Evolutionary conservation across 192 early-diverging fungal species (phyloP).

Genomic region (Linnemannia exigua): DNA sequence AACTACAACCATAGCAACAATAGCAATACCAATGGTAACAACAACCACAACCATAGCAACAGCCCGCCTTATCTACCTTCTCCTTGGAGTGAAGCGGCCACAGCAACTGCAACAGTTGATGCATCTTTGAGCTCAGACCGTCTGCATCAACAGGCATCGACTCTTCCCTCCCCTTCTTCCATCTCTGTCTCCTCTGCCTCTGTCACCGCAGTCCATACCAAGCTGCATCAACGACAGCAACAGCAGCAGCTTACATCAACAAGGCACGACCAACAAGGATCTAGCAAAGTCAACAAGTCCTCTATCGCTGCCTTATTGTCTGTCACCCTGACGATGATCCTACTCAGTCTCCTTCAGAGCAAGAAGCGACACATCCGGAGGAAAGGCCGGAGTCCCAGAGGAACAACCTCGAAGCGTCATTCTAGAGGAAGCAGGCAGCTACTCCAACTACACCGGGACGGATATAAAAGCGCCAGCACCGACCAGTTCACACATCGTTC

Average conservation of each 20-base stretch:
- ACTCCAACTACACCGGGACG: slow-evolving; percentile 17
- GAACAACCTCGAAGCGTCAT: slow-evolving; percentile 12
- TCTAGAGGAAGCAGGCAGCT: background rate
- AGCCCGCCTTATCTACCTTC: background rate
- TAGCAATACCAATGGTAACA: background rate
- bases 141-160: background rate
- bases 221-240: background rate
- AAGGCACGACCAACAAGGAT: background rate
- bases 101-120: background rate
- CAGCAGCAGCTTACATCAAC: background rate
- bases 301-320: slow-evolving; percentile 48
- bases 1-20: background rate
- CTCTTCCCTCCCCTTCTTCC: background rate
- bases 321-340: slow-evolving; percentile 45
- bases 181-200: background rate
- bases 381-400: slow-evolving; percentile 13
- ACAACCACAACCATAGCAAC: background rate
- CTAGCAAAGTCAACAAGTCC: slow-evolving; percentile 23
- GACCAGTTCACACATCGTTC: slow-evolving; percentile 16
- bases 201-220: background rate
- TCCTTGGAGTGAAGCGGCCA: background rate
- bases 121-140: background rate
- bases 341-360: slow-evolving; percentile 52
- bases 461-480: slow-evolving; percentile 23
- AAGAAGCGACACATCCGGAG: slow-evolving; percentile 30